These are phyloP conservation scores for Starmerella powellii DNA, from an alignment of 805 yeast species.

Conservation along the genomic window DNA sequence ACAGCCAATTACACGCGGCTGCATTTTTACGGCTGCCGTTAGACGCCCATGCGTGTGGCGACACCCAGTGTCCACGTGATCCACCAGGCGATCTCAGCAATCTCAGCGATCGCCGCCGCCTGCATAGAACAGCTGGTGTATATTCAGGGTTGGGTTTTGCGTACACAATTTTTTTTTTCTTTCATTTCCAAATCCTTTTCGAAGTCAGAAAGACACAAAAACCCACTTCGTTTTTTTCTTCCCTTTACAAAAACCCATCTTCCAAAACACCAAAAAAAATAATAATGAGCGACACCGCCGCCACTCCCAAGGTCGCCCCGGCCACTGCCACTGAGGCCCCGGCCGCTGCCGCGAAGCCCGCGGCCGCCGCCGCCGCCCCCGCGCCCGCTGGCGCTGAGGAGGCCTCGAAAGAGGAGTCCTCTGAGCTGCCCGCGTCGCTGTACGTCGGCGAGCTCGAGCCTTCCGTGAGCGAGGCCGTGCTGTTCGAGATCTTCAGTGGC, in stretches of 20 bases:
- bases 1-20: no score
- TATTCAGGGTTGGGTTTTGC: background rate
- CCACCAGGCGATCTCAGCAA: no score
- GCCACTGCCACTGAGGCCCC: constrained; percentile 7
- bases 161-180: background rate
- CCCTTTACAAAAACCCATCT: constrained; percentile 5
- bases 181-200: background rate
- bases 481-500: constrained; percentile 88
- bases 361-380: constrained; percentile 15
- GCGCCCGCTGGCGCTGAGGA: constrained; percentile 21
- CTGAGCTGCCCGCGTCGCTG: constrained; percentile 50
- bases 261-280: constrained; percentile 7
- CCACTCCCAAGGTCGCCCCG: constrained; percentile 10
- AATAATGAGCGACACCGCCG: constrained; percentile 17
- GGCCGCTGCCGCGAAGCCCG: constrained; percentile 6
- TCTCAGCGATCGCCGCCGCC: no score
- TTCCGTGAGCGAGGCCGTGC: constrained; percentile 81
- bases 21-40: no score
- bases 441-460: constrained; percentile 97
- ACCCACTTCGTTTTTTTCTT: constrained; percentile 7
- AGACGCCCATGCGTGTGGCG: no score
- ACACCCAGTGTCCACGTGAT: no score
- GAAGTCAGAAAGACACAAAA: background rate
- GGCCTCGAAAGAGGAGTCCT: constrained; percentile 24
- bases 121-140: no score